Evolutionary conservation across 108 stramenopile species (phyloP), one percentile per base, ranked within the genome.

Genomic region (Nitzschia sp.): DNA sequence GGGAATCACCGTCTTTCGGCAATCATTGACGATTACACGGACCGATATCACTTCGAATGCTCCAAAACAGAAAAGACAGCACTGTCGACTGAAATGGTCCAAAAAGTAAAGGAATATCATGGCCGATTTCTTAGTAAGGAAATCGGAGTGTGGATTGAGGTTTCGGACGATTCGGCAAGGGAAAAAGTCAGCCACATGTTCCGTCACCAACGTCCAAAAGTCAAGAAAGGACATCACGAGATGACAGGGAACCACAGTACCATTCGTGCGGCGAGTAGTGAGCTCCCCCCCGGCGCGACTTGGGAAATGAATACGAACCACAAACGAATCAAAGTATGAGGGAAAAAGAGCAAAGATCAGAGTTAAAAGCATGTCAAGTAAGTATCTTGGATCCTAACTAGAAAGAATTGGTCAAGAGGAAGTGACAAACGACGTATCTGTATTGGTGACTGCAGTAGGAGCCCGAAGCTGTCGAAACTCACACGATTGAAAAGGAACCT

Each of bases 181-280:
- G 60, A 62, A 22, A 71, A 71, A 53, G 59, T 61, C 25, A 62
- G 70, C 35, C 58, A 71, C 22, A 46, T 46, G 36, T 53, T 71
- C 41, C 70, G 70, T n/a, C 70, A 75, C 53, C 58, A 56, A 59
- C 70, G 70, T 21, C 57, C 58, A 21, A 61, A 61, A 25, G 60
- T 0, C 0, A 41, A 32, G 16, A 58, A 31, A 1, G 33, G 17
- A 29, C 30, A 17, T n/a, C 27, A 58, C 15, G 30, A 58, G 21
- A 29, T 58, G 33, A 58, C 57, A 4, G 57, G 57, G 17, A 58
- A 58, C 57, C 29, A 29, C 2, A 58, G 57, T 31, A 33, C 57
- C 0, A 31, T 58, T 30, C 57, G 57, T 11, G n/a, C n/a, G n/a
- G n/a, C n/a, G n/a, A n/a, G n/a, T n/a, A n/a, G n/a, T n/a, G n/a